Evolutionary conservation across 371 early-diverging fungal species (phyloP), one percentile per base, ranked within the genome.

Genomic region (Smittium mucronatum): DNA sequence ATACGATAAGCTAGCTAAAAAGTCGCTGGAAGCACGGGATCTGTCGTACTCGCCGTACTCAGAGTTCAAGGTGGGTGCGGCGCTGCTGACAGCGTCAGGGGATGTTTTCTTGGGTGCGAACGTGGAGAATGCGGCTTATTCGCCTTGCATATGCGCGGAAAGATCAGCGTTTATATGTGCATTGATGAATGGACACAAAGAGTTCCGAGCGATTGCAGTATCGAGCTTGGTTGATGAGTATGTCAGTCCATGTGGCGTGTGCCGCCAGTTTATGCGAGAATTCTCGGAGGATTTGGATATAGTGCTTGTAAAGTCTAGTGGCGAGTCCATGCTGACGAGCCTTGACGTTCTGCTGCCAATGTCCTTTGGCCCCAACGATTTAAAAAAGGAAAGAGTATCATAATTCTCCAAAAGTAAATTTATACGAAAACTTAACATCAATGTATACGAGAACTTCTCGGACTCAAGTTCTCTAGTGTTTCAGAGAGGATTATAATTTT

Each of bases 11-110:
- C n/a, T 47, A 21, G 47, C 47, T 28, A 30, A 36, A 47, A 47
- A 47, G 21, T 47, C 47, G 11, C 47, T 47, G 5, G 47, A 47
- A 68, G 77, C 77, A 15, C 68, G 76, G 26, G 60, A 63, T 57
- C 70, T 73, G 65, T 72, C 78, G 25, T 86, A 88, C 73, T 74
- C 80, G 29, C 88, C 88, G 0, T 88, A 88, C 75, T 81, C 82
- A 47, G 82, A 86, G 70, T 87, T 88, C 76, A 76, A 83, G n/a
- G 88, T 88, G 34, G 88, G 88, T 16, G 84, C 84, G 2, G 86
- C 88, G 0, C 59, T 86, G 26, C 71, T 82, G 31, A 74, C 83
- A 1, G 69, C 64, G 31, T 68, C 73, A 1, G 85, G 85, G 26
- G 72, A 75, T 47, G 69, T 86, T 2, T 85, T 75, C 70, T 69